Conservation (phyloP, 768 basidiomycete species). For the Trichaptum fuscoviolaceum region DNA sequence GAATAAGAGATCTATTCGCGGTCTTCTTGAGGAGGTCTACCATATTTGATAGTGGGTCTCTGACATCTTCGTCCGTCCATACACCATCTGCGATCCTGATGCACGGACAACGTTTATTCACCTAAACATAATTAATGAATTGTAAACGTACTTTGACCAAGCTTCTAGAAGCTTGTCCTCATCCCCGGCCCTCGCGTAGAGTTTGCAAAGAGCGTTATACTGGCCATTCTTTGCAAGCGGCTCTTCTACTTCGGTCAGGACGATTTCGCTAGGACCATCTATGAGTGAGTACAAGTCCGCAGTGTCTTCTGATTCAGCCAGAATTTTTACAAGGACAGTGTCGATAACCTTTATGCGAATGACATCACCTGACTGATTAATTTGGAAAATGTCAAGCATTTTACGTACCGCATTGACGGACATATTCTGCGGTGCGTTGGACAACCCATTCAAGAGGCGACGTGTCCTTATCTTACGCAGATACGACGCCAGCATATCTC, state of each 20-base stretch:
- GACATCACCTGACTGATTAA: neutral
- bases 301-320: constrained; percentile 55
- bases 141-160: constrained; percentile 57
- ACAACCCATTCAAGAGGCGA: constrained; percentile 29
- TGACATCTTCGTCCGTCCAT: constrained; percentile 57
- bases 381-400: neutral
- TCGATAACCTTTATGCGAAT: constrained; percentile 59
- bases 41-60: constrained; percentile 59
- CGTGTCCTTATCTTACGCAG: constrained; percentile 56
- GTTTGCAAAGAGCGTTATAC: constrained; percentile 54
- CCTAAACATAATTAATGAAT: neutral
- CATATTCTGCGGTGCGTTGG: neutral
- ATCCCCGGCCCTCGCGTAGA: constrained; percentile 54
- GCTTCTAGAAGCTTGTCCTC: constrained; percentile 59
- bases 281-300: constrained; percentile 58
- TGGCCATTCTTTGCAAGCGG: constrained; percentile 45
- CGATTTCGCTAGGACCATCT: constrained; percentile 44
- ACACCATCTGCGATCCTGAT: constrained; percentile 60
- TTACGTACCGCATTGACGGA: neutral
- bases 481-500: constrained; percentile 70
- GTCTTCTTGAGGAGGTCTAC: constrained; percentile 50
- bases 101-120: constrained; percentile 3
- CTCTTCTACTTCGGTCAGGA: constrained; percentile 58
- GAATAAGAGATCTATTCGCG: constrained; percentile 55
- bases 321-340: constrained; percentile 73